Evolutionary conservation across 192 early-diverging fungal genomes (phyloP).

Genomic region (Chytriomyces sp.): DNA sequence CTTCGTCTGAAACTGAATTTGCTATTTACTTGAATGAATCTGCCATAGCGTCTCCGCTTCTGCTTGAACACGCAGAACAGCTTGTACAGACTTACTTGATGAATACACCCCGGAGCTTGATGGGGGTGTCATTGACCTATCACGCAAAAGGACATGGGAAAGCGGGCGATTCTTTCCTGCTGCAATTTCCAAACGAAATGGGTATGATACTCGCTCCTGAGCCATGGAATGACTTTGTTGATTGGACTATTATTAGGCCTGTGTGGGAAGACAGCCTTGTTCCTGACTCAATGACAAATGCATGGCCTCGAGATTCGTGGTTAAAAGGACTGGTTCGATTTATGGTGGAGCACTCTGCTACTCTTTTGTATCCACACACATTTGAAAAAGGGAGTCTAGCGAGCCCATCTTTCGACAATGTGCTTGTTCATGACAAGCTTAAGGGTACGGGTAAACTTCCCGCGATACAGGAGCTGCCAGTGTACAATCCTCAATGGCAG

Average conservation of each 20-base stretch:
- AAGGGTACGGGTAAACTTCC: no score
- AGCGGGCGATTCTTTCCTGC: constrained; percentile 1
- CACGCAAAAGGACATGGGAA: not conserved
- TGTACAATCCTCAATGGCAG: not conserved
- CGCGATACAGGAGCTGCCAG: not conserved
- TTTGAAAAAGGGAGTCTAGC: no score
- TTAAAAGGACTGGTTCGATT: constrained; percentile 20
- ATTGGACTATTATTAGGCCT: constrained; percentile 4
- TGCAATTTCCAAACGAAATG: constrained; percentile 20
- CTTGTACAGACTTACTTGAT: not conserved
- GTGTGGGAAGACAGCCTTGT: constrained; percentile 13
- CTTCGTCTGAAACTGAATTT: not conserved
- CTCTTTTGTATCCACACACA: constrained; percentile 25
- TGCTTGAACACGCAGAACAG: constrained; percentile 30
- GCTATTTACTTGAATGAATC: constrained; percentile 29
- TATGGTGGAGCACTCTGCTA: constrained; percentile 8
- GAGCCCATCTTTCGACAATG: no score
- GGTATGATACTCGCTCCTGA: constrained; percentile 3
- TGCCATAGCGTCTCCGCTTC: constrained; percentile 13
- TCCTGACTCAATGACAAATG: constrained; percentile 22
- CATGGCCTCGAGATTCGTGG: constrained; percentile 24
- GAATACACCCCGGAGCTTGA: not conserved
- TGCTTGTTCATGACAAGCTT: no score
- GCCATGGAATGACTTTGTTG: constrained; percentile 18
- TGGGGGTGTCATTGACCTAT: constrained; percentile 18